phyloP scores from a whole-genome alignment of 2,329 filamentous ascomycete species.

The Didymosphaeria variabile region DNA sequence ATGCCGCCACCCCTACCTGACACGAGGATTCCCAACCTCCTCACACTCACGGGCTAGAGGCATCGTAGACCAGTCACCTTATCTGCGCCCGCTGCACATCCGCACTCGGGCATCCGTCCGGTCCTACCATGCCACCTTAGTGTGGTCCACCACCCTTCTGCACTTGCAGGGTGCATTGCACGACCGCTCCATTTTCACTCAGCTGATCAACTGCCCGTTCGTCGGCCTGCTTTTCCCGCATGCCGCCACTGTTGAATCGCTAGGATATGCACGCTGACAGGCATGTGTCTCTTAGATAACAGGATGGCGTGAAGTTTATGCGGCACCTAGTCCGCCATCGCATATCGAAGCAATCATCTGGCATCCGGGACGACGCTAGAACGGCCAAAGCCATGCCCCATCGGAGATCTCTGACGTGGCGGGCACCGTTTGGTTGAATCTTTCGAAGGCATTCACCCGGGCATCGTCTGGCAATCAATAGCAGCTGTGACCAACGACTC shows the following conservation, averaged over 20 bases:
- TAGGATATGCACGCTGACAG: conserved; percentile 54
- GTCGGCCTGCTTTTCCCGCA: conserved; percentile 49
- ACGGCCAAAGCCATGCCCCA: conserved; percentile 56
- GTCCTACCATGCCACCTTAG: conserved; percentile 46
- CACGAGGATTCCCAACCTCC: conserved; percentile 40
- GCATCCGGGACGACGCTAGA: conserved; percentile 55
- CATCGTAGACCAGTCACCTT: conserved; percentile 59
- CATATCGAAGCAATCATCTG: conserved; percentile 56
- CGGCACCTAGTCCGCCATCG: conserved; percentile 54
- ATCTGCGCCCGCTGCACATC: conserved; percentile 54
- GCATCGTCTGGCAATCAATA: conserved; percentile 51
- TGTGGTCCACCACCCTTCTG: conserved; percentile 45
- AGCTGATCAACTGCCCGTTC: conserved; percentile 52
- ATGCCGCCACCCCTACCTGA: conserved; percentile 42
- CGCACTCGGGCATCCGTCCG: conserved; percentile 44
- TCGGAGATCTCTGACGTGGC: conserved; percentile 64
- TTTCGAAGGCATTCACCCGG: conserved; percentile 49
- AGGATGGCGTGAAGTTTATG: conserved; percentile 55
- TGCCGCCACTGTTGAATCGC: conserved; percentile 52
- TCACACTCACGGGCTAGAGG: conserved; percentile 37
- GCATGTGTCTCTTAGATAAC: conserved; percentile 53
- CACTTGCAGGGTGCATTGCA: conserved; percentile 52
- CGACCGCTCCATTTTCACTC: conserved; percentile 43
- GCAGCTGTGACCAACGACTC: conserved; percentile 45
- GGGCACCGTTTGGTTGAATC: conserved; percentile 55